phyloP scores from a whole-genome alignment of 805 yeast genomes.

The Barnettozyma sp. region DNA sequence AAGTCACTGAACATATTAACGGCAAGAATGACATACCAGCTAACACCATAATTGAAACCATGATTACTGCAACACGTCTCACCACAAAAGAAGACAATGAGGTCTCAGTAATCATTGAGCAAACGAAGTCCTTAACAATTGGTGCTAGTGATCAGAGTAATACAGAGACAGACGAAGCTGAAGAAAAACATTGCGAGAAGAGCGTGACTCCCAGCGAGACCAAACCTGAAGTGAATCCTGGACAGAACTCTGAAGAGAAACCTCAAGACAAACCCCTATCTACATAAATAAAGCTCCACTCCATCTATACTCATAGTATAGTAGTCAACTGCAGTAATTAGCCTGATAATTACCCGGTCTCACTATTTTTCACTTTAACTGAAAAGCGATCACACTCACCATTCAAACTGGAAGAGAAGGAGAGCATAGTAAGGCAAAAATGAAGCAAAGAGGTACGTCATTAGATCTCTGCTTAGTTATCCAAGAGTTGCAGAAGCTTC shows the following conservation, averaged over 20 bases:
- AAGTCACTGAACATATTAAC: slow-evolving; percentile 14
- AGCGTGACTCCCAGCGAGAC: no score
- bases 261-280: no score
- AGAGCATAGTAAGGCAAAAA: no score
- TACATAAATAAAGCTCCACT: no score
- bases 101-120: neutral
- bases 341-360: neutral
- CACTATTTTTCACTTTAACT: neutral
- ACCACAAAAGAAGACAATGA: slow-evolving; percentile 20
- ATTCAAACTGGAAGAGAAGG: no score
- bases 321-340: no score
- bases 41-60: neutral
- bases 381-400: no score
- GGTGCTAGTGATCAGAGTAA: neutral
- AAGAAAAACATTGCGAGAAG: neutral
- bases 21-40: slow-evolving; percentile 21
- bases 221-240: no score
- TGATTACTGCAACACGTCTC: slow-evolving; percentile 9
- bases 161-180: neutral
- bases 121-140: neutral
- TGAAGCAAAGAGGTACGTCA: slow-evolving; percentile 73
- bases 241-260: neutral
- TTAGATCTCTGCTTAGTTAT: slow-evolving; percentile 71
- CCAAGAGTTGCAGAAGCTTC: slow-evolving; percentile 50
- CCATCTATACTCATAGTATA: no score